Base-by-base conservation (phyloP, 805 yeast species). In the Barnettozyma siamensis region DNA sequence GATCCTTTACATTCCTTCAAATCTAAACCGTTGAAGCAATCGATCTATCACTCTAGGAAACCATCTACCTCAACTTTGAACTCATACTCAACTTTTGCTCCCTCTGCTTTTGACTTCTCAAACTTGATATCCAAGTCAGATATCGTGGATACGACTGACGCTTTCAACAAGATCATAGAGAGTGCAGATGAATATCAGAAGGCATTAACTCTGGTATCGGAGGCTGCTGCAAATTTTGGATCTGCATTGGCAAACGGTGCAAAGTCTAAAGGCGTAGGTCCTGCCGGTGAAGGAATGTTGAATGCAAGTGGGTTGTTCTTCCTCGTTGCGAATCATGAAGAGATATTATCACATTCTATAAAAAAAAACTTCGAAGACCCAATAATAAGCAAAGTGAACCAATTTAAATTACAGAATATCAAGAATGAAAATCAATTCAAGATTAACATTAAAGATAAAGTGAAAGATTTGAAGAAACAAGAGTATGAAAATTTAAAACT, bases 251-350 rank as follows among this genome's bases (percentile, higher is more conserved):
- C 85, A 53, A 70, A 68, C 33, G 68, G 78, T 44, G 79, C 88
- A 1, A 65, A 73, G 38, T 69, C 78, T 47, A 78, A 78, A 55
- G 87, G 87, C 12, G 73, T 80, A 16, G 79, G 77, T 13, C 60
- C 61, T 19, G 68, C 76, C 1, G 72, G 80, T 2, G 83, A 82
- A 48, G 87, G 87, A 8, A 59, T 87, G 13, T 63, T 78, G 50
- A 73, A 78, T 37, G 84, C 89, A 2, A 81, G 88, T 32, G 95
- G 95, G 0, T 64, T 88, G 41, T 89, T 85, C 50, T 79, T 76
- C 54, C 67, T 88, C 33, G 73, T 85, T 16, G 79, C 91, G 0
- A 86, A 85, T 57, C 93, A 86, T 56, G 83, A 83, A 46, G 80
- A 79, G 46, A 76, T 88, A 12, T 66, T 88, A 49, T 72, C 87